Evolutionary conservation across 768 basidiomycete species (phyloP), one percentile per base, ranked within the genome.

Genomic region (Lactarius trivialis): DNA sequence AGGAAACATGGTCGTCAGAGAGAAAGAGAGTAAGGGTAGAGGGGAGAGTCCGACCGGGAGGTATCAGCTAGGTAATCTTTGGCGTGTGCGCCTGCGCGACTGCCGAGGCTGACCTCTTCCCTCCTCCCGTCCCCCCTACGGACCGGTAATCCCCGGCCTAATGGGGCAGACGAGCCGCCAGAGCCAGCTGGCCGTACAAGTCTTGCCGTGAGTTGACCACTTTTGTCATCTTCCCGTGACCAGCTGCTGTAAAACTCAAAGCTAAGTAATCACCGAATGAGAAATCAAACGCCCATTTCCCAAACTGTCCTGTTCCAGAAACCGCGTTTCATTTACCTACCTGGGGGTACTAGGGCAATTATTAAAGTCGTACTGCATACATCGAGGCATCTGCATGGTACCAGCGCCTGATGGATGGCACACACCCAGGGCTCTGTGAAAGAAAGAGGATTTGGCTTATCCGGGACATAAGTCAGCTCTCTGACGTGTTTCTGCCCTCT

Each of bases 1-100:
- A 54, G 54, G 50, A 30, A 55, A 48, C 63, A 60, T 56, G 54
- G 30, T 24, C 19, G 49, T 64, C 15, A 43, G 53, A 14, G 33
- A 39, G 54, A 59, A 59, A 51, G 58, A 51, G 30, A 4, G 30
- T 55, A 36, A 21, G 26, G 21, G 45, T 21, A 32, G 4, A 37
- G 30, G n/a, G 34, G 36, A 26, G 21, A 50, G n/a, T 17, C 24
- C 28, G 12, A 60, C 58, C 63, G 63, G 58, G 54, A 64, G 63
- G 63, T 58, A 60, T 26, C 58, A 8, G 58, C 19, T 26, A 63
- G 51, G 62, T 56, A 33, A 26, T 9, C 6, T 24, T 50, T 57
- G 6, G 45, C 24, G 45, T 21, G 15, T 34, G 26, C 21, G 26
- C 33, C 4, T 34, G 26, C 21, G 24, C 30, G 52, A 54, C 37